Evolutionary conservation across 2,329 filamentous ascomycete species (phyloP).

Genomic region (Catunica adiposa): DNA sequence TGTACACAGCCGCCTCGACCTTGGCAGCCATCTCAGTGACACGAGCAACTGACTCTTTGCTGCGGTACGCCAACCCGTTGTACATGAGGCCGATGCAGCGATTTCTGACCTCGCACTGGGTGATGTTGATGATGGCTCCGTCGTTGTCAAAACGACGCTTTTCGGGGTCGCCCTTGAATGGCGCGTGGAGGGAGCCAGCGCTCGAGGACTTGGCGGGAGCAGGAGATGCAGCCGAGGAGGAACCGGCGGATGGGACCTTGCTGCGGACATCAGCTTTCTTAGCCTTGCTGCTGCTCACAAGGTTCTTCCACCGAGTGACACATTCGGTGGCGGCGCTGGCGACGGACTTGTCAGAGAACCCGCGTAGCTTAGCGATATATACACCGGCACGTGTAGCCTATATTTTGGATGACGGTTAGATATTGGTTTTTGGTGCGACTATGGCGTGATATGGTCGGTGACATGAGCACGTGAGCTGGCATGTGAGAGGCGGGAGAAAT

Average conservation of each 20-base stretch:
- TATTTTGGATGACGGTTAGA: neutral
- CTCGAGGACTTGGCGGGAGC: slow-evolving; percentile 21
- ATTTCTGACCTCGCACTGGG: slow-evolving; percentile 57
- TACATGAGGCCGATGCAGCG: slow-evolving; percentile 83
- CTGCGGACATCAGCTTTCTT: slow-evolving; percentile 22
- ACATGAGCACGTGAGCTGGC: neutral
- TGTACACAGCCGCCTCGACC: slow-evolving; percentile 65
- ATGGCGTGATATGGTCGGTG: neutral
- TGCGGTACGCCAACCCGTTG: slow-evolving; percentile 64
- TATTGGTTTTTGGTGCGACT: neutral
- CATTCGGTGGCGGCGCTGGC: slow-evolving; percentile 63
- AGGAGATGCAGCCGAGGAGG: slow-evolving; percentile 29
- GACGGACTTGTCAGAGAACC: slow-evolving; percentile 69
- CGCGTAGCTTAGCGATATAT: slow-evolving; percentile 62
- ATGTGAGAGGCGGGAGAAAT: neutral
- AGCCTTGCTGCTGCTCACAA: slow-evolving; percentile 50
- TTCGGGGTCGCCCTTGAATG: slow-evolving; percentile 49
- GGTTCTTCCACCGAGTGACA: slow-evolving; percentile 73
- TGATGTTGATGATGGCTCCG: slow-evolving; percentile 60
- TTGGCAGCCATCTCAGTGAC: slow-evolving; percentile 64
- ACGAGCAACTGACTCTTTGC: slow-evolving; percentile 50
- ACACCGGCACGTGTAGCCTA: slow-evolving; percentile 80
- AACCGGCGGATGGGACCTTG: slow-evolving; percentile 30
- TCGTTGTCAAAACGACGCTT: slow-evolving; percentile 75
- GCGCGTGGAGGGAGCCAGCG: slow-evolving; percentile 24